Base-by-base conservation (phyloP, 306 rosid genomes). In the Ormosia emarginata region DNA sequence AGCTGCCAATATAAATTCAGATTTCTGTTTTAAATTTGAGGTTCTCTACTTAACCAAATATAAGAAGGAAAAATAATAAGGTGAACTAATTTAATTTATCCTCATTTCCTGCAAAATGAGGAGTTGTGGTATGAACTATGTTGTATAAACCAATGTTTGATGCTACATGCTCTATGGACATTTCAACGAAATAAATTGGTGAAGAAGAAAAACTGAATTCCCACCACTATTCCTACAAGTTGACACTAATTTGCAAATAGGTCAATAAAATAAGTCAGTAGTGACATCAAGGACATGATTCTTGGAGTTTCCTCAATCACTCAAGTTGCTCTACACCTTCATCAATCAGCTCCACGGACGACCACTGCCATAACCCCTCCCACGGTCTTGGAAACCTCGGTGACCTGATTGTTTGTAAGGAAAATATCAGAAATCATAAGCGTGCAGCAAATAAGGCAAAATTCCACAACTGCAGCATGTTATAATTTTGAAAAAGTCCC, bases 321-420 rank as follows among this genome's bases (percentile, higher is more conserved):
- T 73, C 81, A 57, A 49, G 75, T 47, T 47, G 50, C 37, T 73
- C 52, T 75, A 37, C 10, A 44, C 43, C 49, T 53, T 24, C 79
- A 50, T 32, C 67, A n/a, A 79, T 89, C 77, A 93, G 84, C 89
- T 91, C 94, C 95, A 85, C 0, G 90, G 43, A 29, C 92, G 90
- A 74, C 90, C 80, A 12, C 92, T 87, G 41, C 95, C 81, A 30
- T 81, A 84, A 50, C 92, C 88, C 86, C 88, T 85, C 8, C 91
- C 88, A 1, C 90, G 94, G 49, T 92, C 97, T 66, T 93, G 88
- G 81, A 79, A 88, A 43, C 90, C 91, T 39, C 94, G 89, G 57
- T 77, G 85, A 78, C 95, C 92, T 92, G 87, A 37, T 63, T 63
- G 32, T 59, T 75, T 13, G 37, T 44, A 53, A 7, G 43, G 62